Percentiles rank a stretch among this genome's conserved stretches.
phyloP scores from a whole-genome alignment of 179 eudicot genomes.

The Beta corolliflora region DNA sequence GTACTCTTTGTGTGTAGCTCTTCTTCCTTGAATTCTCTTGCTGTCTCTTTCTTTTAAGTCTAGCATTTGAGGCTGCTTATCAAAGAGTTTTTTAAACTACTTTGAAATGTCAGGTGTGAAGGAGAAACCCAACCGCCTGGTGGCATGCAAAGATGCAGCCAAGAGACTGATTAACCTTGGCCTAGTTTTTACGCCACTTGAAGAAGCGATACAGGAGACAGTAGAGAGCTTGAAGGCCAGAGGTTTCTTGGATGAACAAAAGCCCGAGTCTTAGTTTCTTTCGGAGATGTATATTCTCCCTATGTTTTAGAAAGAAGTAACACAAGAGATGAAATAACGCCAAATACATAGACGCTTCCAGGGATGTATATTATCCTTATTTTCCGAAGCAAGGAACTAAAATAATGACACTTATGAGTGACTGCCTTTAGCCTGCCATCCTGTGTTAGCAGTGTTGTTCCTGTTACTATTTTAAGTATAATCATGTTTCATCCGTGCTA shows the following conservation, averaged over 20 bases:
- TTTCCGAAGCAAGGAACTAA: neutral
- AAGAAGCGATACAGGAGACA: slow-evolving; percentile 65
- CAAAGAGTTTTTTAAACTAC: neutral
- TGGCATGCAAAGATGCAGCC: slow-evolving; percentile 72
- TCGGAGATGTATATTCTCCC: neutral
- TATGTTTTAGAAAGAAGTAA: slow-evolving; percentile 44
- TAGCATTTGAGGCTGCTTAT: neutral
- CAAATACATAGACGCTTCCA: neutral
- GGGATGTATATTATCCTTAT: slow-evolving; percentile 1
- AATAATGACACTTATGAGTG: neutral
- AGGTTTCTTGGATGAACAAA: slow-evolving; percentile 35
- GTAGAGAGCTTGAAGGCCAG: slow-evolving; percentile 61
- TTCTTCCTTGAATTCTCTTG: neutral
- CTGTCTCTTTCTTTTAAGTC: neutral
- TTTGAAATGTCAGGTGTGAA: slow-evolving; percentile 48
- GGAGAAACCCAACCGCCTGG: slow-evolving; percentile 80
- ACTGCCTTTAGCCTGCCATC: neutral
- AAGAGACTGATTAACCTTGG: slow-evolving; percentile 75
- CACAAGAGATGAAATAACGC: slow-evolving; percentile 32
- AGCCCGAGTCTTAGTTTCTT: slow-evolving; percentile 6
- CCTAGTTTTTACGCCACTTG: slow-evolving; percentile 71
- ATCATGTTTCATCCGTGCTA: no score
- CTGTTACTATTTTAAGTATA: neutral
- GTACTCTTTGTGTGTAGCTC: neutral
- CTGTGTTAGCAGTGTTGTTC: no score